Percentiles rank a stretch among this genome's conserved stretches.
These are phyloP conservation scores for Leptodermis oblonga DNA, from an alignment of 257 asterid species.

Conservation along the genomic window DNA sequence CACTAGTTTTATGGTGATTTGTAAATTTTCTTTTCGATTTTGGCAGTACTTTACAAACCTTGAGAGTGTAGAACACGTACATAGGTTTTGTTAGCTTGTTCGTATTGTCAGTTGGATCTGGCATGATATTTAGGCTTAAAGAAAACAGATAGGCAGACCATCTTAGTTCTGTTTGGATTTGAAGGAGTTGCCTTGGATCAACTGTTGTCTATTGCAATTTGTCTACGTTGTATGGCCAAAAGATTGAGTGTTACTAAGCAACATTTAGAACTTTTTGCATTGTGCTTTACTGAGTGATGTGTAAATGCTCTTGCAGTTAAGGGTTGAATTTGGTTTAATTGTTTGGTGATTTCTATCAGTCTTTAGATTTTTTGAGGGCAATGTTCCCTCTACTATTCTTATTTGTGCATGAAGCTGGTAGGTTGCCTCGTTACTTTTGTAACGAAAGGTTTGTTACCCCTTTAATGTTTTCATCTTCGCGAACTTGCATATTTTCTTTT, in stretches of 20 bases:
- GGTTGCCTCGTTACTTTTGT: neutral
- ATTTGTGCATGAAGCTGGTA: neutral
- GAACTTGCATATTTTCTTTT: neutral
- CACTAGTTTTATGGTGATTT: neutral
- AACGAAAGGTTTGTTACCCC: neutral
- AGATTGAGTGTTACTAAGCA: neutral
- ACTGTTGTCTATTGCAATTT: constrained; percentile 4
- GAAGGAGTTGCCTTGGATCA: too few species aligned
- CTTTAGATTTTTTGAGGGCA: neutral
- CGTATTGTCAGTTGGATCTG: neutral
- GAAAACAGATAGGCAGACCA: neutral
- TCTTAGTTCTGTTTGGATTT: neutral
- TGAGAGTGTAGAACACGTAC: neutral
- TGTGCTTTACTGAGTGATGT: neutral
- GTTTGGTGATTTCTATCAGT: neutral
- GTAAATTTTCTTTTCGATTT: neutral
- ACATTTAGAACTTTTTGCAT: neutral
- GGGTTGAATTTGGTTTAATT: neutral
- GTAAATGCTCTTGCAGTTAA: neutral
- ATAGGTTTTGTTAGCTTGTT: too few species aligned
- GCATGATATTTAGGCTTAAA: neutral
- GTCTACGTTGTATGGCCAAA: neutral
- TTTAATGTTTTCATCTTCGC: neutral
- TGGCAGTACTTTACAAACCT: neutral
- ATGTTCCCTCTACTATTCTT: neutral